Evolutionary conservation across 176 grass and related monocot species (phyloP).

Genomic region (Phragmites australis): DNA sequence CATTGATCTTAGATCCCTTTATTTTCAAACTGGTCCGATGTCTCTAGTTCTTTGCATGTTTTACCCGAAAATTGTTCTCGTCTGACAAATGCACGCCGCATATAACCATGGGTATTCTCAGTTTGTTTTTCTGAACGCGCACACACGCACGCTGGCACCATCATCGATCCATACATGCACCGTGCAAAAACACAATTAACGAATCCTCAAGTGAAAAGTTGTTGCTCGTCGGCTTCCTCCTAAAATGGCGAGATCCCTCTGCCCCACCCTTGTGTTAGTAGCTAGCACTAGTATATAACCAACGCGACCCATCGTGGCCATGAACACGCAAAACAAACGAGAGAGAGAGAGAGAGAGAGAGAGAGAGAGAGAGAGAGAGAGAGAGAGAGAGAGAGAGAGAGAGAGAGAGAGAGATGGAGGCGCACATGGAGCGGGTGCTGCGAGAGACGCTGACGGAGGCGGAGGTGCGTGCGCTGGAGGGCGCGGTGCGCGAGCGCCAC

Average conservation of each 20-base stretch:
- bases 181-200: too few relatives aligned
- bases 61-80: too few relatives aligned
- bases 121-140: too few relatives aligned
- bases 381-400: background rate
- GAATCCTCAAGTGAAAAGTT: background rate
- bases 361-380: too few relatives aligned
- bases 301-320: background rate
- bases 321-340: background rate
- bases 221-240: constrained; percentile 31
- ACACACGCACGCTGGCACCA: too few relatives aligned
- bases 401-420: constrained; percentile 17
- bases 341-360: too few relatives aligned
- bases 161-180: too few relatives aligned
- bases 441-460: constrained; percentile 46
- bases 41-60: too few relatives aligned
- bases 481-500: constrained; percentile 56
- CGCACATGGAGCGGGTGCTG: constrained; percentile 41
- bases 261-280: background rate
- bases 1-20: too few relatives aligned
- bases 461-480: constrained; percentile 39
- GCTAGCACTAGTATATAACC: constrained; percentile 29
- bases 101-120: too few relatives aligned
- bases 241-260: background rate
- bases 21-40: too few relatives aligned
- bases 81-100: too few relatives aligned